Base-by-base conservation (phyloP, 192 early-diverging fungal genomes). In the Coemansia sp. region DNA sequence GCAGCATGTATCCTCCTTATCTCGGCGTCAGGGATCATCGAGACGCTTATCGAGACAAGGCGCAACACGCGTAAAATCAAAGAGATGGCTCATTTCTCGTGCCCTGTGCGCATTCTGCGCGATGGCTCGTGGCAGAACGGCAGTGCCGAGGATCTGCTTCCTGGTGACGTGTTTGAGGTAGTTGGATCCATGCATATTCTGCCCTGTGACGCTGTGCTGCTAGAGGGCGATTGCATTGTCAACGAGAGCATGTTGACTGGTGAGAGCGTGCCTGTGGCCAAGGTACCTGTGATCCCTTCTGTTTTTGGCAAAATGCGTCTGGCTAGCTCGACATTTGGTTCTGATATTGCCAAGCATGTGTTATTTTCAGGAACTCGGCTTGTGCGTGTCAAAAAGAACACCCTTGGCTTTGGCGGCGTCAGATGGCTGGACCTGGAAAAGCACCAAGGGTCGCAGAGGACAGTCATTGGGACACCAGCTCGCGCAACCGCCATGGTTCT, bases 201-300 rank as follows among this genome's bases (percentile, higher is more conserved):
- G 31, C 95, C 97, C 0, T 98, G 96, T 75, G 97, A 99, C 68
- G 93, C 93, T 3, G 81, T 98, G 30, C 84, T 99, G 16, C 84
- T 98, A 12, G 85, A 91, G 28, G 97, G 97, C 38, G 93, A 94
- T 70, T 97, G 96, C 67, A 98, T 99, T 63, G 89, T 98, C 34
- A 98, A 98, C 83, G 97, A 98, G 80, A 91, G 87, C 70, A 96
- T 99, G 95, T 85, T 99, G 14, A 99, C 97, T 0, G 97, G 97
- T 56, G 97, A 99, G 72, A 94, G 92, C 42, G 84, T 97, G 3
- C 96, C 96, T 0, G 93, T 99, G 17, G 93, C 93, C 29, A 99
- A 99, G 71, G 80, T 83, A 1, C 91, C 96, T 0, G 88, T 96
- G 14, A 83, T 87, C 32, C 88, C 91, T 0, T 87, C 89, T 30